Percentiles rank a stretch among this genome's conserved stretches.
Conservation (phyloP, 1,284 basidiomycete genomes). For the Laetiporus sulphureus region DNA sequence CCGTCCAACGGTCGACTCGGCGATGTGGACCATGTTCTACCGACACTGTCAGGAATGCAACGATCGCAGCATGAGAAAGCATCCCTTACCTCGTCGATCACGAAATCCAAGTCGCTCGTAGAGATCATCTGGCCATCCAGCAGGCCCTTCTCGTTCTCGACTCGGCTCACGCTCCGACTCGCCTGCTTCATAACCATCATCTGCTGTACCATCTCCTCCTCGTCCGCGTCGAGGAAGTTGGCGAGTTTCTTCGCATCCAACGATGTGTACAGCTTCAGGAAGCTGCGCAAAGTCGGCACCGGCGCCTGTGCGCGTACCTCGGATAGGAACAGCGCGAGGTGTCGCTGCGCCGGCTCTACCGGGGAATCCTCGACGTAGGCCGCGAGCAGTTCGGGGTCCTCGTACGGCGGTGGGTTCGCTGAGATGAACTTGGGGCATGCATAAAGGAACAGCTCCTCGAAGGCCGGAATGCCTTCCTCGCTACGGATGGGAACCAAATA, state of each 20-base stretch:
- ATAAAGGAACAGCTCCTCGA: slow-evolving; percentile 92
- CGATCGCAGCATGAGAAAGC: background rate
- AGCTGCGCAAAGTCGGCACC: slow-evolving; percentile 83
- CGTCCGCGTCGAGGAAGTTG: slow-evolving; percentile 82
- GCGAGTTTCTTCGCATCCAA: slow-evolving; percentile 91
- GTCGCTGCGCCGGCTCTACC: slow-evolving; percentile 77
- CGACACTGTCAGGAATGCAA: background rate
- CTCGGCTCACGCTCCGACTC: slow-evolving; percentile 66
- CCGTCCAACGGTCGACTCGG: slow-evolving; percentile 87
- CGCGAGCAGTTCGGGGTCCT: slow-evolving; percentile 66
- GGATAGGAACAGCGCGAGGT: slow-evolving; percentile 77
- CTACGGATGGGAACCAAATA: slow-evolving; percentile 23
- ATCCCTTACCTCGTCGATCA: slow-evolving; percentile 78
- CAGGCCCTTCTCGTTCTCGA: slow-evolving; percentile 48
- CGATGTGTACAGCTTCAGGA: slow-evolving; percentile 94
- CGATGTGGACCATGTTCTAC: slow-evolving; percentile 93
- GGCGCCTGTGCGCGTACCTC: slow-evolving; percentile 73
- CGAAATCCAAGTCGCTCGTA: slow-evolving; percentile 93
- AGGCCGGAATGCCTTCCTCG: slow-evolving; percentile 75
- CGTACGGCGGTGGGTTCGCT: slow-evolving; percentile 90
- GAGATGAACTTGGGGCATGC: slow-evolving; percentile 97
- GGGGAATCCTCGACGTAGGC: slow-evolving; percentile 41
- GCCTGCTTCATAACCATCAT: slow-evolving; percentile 95
- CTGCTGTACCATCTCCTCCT: slow-evolving; percentile 93
- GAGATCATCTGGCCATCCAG: slow-evolving; percentile 85